Evolutionary conservation across 2,329 filamentous ascomycete species (phyloP), one percentile per base, ranked within the genome.

Genomic region (Aaosphaeria arxii): DNA sequence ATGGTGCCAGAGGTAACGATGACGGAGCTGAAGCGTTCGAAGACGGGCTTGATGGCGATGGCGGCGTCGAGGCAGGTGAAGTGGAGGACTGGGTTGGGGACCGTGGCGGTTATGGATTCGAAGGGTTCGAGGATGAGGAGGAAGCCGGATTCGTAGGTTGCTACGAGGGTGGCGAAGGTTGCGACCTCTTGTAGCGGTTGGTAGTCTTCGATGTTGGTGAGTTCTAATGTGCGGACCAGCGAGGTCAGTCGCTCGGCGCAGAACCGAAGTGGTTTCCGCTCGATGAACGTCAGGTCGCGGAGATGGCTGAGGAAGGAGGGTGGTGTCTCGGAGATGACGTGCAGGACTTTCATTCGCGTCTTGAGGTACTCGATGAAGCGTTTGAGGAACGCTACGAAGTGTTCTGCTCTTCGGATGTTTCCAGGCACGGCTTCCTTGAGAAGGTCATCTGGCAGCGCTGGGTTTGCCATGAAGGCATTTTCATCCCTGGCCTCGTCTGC

Each of bases 1-100:
- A 99, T 90, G 1, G 94, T 99, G 54, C 94, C 94, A 0, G 94
- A 97, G 0, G 94, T 99, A 67, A 99, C 97, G 64, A 99, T 95
- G 55, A 99, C 94, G 1, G 94, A 97, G 70, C 89, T 91, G 70
- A 99, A 99, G 44, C 94, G 86, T 50, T 99, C 92, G 64, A 99
- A 96, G 5, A 99, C 92, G 0, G 94, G 94, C 54, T 94, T 95
- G 64, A 99, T 99, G 39, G 95, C 94, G 56, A 99, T 99, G 0
- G 95, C 94, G 4, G 94, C 94, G 70, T 99, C 94, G 24, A 99
- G 79, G 63, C 94, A 99, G 3, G 92, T 94, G 66, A 99, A 95
- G 67, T 99, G 95, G 9, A 99, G 78, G n/a, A 97, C 85, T 0
- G 94, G 94, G 55, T 99, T 99, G 0, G 94, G 91, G 0, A 99